Percentiles rank a stretch among this genome's conserved stretches.
Evolutionary conservation across 164 flowering plant species (phyloP).

Genomic region (Stephania japonica): DNA sequence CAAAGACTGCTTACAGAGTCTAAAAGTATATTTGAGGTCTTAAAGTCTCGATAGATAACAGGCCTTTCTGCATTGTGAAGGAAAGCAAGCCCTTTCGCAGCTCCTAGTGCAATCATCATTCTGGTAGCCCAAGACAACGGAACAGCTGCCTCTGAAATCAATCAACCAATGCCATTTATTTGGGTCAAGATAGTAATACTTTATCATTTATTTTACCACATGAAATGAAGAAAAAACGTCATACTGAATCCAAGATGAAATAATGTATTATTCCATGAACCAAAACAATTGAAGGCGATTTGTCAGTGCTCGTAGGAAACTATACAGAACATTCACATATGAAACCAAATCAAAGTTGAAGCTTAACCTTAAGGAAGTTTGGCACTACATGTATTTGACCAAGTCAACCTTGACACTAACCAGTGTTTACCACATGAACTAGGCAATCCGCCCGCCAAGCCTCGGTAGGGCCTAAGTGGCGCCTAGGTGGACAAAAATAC

Average conservation of each 20-base stretch:
- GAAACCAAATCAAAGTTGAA: too few species aligned
- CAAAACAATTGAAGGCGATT: background rate
- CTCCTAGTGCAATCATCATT: constrained; percentile 98
- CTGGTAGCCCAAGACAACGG: constrained; percentile 89
- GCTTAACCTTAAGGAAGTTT: too few species aligned
- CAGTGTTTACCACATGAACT: too few species aligned
- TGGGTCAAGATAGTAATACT: background rate
- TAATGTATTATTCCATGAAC: background rate
- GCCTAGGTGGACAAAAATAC: too few species aligned
- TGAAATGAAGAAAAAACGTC: background rate
- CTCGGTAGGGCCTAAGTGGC: too few species aligned
- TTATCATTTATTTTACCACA: background rate
- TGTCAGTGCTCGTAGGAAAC: background rate
- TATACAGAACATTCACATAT: too few species aligned
- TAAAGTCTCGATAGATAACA: constrained; percentile 93
- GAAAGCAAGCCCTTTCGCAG: constrained; percentile 99
- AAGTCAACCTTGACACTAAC: too few species aligned
- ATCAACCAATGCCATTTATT: constrained; percentile 24
- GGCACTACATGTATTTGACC: too few species aligned
- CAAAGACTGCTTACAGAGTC: constrained; percentile 65
- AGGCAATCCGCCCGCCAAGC: too few species aligned
- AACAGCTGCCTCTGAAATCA: constrained; percentile 76
- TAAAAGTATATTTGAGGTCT: constrained; percentile 88
- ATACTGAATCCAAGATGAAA: background rate
- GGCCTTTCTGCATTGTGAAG: constrained; percentile 96